Conservation (phyloP, 176 grass and related monocot species). For the Hsuehochloa calcarea region DNA sequence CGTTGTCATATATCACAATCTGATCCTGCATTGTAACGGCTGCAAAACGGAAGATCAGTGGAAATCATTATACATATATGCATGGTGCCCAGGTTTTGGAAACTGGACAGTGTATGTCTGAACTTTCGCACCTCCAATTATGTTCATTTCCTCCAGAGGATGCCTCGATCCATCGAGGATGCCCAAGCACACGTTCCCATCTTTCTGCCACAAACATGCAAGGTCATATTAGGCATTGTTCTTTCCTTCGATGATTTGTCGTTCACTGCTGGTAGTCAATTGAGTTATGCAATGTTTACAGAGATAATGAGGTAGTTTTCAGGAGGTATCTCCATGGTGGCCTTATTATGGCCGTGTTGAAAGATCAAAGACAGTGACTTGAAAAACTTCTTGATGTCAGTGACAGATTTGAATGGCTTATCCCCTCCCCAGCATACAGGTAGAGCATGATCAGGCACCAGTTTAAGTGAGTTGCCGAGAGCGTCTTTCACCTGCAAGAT, state of each 20-base stretch:
- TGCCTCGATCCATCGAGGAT: conserved; percentile 63
- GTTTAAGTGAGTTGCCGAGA: conserved; percentile 36
- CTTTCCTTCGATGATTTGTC: neutral
- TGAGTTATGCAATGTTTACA: conserved; percentile 44
- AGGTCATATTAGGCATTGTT: conserved; percentile 15
- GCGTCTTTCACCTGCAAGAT: conserved; percentile 46
- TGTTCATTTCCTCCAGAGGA: conserved; percentile 33
- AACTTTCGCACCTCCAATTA: conserved; percentile 65
- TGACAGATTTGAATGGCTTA: conserved; percentile 58
- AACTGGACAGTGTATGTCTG: neutral
- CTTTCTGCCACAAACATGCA: conserved; percentile 44
- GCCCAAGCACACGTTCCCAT: conserved; percentile 68
- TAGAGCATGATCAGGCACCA: conserved; percentile 36
- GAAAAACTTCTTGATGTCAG: conserved; percentile 63
- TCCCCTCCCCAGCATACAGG: conserved; percentile 62
- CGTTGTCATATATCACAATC: conserved; percentile 85
- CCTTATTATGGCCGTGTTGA: conserved; percentile 18
- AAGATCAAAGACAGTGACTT: conserved; percentile 58
- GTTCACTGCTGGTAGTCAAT: neutral
- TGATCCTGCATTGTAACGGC: conserved; percentile 75
- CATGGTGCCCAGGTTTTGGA: neutral
- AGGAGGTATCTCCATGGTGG: conserved; percentile 56
- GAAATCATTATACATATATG: neutral
- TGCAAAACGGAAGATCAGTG: conserved; percentile 9
- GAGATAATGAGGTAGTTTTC: conserved; percentile 79